Base-by-base conservation (phyloP, 495 filamentous ascomycete species). In the Neurospora pannonica region DNA sequence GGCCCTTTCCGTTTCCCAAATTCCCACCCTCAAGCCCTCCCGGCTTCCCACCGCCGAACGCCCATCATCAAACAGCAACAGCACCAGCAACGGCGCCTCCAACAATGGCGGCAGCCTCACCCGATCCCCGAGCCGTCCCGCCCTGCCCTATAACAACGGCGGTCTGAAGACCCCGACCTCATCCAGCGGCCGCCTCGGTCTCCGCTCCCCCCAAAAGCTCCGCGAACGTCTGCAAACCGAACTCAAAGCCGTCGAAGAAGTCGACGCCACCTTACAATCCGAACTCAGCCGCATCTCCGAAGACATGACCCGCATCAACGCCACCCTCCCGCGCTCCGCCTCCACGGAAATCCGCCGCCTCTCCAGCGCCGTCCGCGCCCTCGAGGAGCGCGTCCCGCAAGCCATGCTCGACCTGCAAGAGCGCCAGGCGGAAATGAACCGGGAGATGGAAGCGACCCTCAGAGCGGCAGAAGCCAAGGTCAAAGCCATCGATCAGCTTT, bases 171-270 rank as follows among this genome's bases (percentile, higher is more conserved):
- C 15, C 13, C 43, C 36, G 9, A 36, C 74, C 15, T n/a, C 78
- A 13, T 77, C 80, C 15, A 83, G 86, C 40, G 88, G 88, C 76
- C 96, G 92, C 77, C 85, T 97, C 73, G 92, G 93, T 70, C 89
- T 97, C 82, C 95, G 97, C 81, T 95, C 92, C 60, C 93, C 95
- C 0, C 93, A 97, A 76, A 98, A 97, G 84, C 89, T 98, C 39
- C 93, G 96, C 62, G 93, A 98, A 81, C 92, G 95, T 70, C 87
- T 97, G 9, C 90, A 94, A 73, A 89, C 87, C 70, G 94, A 98
- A 78, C 92, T 94, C 78, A 90, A 87, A 69, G 87, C 90, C 3
- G 89, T 96, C 37, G 87, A 86, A 38, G 86, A 89, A n/a, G 88
- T 90, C 1, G 92, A 94, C 74, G 83, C 87, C 28, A 88, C 86